Evolutionary conservation across 2,329 filamentous ascomycete species (phyloP), one percentile per base, ranked within the genome.

Genomic region (Aspergillus novoparasiticus): DNA sequence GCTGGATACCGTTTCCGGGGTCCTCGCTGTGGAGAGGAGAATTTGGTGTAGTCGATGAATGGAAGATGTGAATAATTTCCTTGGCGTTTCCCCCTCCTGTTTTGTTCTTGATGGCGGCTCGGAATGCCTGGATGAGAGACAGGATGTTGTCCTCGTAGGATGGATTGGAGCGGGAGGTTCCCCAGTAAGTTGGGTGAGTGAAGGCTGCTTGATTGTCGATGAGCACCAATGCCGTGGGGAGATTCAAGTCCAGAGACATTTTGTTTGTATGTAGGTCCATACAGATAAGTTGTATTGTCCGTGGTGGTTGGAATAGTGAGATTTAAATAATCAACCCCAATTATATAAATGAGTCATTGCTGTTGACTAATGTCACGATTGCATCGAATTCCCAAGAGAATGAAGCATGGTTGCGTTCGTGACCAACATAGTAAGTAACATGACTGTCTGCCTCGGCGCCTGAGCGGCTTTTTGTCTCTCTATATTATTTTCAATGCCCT

Each of bases 191-290:
- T 56, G 69, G 73, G 41, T 80, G 72, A 19, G 66, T 71, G 69
- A 84, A 81, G 51, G 69, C 81, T 28, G 76, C 68, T 70, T 84
- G 82, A 45, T 82, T 79, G 71, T 85, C 82, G 59, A 84, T 82
- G 12, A 84, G 70, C 58, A 84, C 73, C 39, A 84, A 74, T 6
- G 79, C 81, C 1, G 81, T 82, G 30, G 66, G 64, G 23, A 41
- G 41, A 57, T 48, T 61, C 46, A 74, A 62, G 50, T 68, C 57
- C 23, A 73, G 57, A 14, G 61, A 59, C 45, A 58, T 57, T 28
- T 32, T 56, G 9, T 34, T 34, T 30, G 28, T 16, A 16, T 16
- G 12, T 36, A 14, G 14, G 34, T 36, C 10, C 10, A 2, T 36
- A 36, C 5, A 16, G 14, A 36, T 14, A 36, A 36, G 5, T 36